Base-by-base conservation (phyloP, 768 basidiomycete species). In the Phallus indusiatus region DNA sequence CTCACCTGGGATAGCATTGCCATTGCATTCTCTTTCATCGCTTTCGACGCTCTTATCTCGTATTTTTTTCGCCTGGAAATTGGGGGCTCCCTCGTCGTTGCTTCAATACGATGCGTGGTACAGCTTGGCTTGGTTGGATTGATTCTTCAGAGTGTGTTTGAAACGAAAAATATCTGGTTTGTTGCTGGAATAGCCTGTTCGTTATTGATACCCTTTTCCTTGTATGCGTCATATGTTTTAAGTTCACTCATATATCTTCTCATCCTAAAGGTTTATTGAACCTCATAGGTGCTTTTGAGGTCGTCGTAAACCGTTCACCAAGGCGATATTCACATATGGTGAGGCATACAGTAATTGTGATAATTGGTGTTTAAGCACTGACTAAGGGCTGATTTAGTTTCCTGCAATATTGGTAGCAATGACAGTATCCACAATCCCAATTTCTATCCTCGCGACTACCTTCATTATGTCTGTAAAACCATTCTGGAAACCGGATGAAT, bases 401-500 rank as follows among this genome's bases (percentile, higher is more conserved):
- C 75, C 79, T 1, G 75, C 81, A 0, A 81, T 90, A 5, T 71
- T 92, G 4, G 55, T 81, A 11, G 82, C 80, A 0, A 85, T 93
- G 82, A 63, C 89, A 10, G 77, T 76, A n/a, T 86, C 87, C 0
- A 90, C 88, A 0, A 81, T 90, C 34, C 88, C 90, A 0, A 82
- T 90, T 21, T 86, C 90, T 1, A 79, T 93, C 59, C 71, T 92
- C 11, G 91, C 90, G 0, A 77, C 81, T 1, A 77, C 79, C 5
- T 91, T 80, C 63, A 86, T 90, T 1, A 92, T 94, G 86, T 75
- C 78, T 0, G 75, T 85, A 12, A 68, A 79, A 0, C 89, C 89
- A 1, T 90, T 94, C 69, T 94, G 93, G 92, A 79, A 75, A 24
- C 90, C 92, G 0, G 82, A 83, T 37, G 86, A 90, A 67, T 93